Percentiles rank a stretch among this genome's conserved stretches.
Evolutionary conservation across 441 rosid genomes (phyloP).

Genomic region (Kokia cookei): DNA sequence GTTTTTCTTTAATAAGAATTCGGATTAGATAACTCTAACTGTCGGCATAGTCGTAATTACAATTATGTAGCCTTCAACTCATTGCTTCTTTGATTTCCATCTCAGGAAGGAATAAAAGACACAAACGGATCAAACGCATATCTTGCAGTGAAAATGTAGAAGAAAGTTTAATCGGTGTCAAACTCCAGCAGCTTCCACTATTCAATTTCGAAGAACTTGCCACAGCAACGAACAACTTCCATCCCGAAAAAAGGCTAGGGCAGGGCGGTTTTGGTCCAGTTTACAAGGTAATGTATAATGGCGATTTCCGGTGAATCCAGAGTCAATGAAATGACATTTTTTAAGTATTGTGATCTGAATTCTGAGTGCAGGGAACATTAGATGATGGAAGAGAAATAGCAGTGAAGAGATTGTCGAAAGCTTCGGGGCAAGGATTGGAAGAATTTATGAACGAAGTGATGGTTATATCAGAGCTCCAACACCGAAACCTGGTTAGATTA

Average conservation of each 20-base stretch:
- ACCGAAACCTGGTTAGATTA: conserved; percentile 22
- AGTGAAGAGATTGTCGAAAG: conserved; percentile 25
- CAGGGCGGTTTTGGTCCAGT: conserved; percentile 3
- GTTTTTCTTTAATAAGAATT: no score
- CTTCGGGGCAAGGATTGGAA: conserved; percentile 28
- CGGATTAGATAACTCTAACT: no score
- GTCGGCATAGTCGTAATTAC: no score
- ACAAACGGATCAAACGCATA: neutral
- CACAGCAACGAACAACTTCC: neutral
- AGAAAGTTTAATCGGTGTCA: no score
- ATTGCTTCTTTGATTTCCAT: no score
- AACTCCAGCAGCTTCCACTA: no score
- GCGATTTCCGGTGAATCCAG: neutral
- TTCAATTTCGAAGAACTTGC: no score
- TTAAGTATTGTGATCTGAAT: neutral
- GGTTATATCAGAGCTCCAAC: conserved; percentile 10
- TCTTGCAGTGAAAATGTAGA: neutral
- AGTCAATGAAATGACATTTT: neutral
- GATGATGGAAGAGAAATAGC: conserved; percentile 27
- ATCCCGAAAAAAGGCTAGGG: neutral
- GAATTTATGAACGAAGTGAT: conserved; percentile 32
- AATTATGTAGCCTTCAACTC: no score
- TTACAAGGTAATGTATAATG: neutral
- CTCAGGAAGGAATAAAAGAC: neutral
- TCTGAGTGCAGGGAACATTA: conserved; percentile 11